phyloP scores from a whole-genome alignment of 805 yeast species.

The Schizosaccharomyces osmophilus region DNA sequence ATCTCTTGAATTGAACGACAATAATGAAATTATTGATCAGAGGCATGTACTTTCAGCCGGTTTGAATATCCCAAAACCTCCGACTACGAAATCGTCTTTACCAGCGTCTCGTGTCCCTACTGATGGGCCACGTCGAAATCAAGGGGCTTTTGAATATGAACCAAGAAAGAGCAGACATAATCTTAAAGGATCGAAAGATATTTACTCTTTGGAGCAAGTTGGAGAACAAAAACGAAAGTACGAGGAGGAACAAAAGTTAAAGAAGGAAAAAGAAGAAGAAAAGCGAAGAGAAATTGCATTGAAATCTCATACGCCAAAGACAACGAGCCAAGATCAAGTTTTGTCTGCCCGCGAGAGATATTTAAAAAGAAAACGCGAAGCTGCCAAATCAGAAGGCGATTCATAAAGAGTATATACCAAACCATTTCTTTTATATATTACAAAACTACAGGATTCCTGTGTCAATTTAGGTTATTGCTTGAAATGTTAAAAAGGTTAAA shows the following conservation, averaged over 20 bases:
- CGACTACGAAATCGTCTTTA: not conserved
- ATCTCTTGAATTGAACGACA: slow-evolving; percentile 10
- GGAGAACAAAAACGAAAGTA: not conserved
- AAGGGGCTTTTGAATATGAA: not conserved
- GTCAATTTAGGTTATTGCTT: too few species aligned
- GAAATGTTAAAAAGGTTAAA: too few species aligned
- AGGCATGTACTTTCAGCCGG: slow-evolving; percentile 11
- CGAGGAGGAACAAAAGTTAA: slow-evolving; percentile 3
- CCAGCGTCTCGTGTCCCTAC: not conserved
- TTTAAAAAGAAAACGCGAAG: slow-evolving; percentile 9
- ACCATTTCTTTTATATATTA: too few species aligned
- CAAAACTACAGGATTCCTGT: too few species aligned
- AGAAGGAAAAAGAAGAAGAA: slow-evolving; percentile 4
- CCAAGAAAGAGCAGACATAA: not conserved
- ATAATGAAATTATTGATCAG: slow-evolving; percentile 12
- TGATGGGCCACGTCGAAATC: not conserved
- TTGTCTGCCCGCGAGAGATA: slow-evolving; percentile 11
- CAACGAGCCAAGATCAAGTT: slow-evolving; percentile 7
- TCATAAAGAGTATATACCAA: too few species aligned
- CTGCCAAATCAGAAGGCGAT: not conserved
- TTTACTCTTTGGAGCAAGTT: not conserved
- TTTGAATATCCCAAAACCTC: slow-evolving; percentile 8
- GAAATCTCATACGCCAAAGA: slow-evolving; percentile 3
- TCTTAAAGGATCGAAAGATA: not conserved
- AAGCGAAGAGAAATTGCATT: slow-evolving; percentile 4